Conservation (phyloP, 257 asterid species). For the Mitragyna speciosa region DNA sequence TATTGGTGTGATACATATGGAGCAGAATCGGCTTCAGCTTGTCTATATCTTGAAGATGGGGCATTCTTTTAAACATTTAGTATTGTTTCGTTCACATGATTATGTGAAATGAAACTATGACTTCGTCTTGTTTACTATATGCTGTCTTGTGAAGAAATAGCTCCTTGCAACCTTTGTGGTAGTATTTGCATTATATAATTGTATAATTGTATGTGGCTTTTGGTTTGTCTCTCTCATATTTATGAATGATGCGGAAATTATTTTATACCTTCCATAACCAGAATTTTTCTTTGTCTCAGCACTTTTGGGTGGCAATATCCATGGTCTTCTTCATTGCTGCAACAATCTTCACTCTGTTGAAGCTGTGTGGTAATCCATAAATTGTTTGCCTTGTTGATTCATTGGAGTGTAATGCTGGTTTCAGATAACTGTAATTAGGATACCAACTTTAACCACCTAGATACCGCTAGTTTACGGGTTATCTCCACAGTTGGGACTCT, state of each 20-base stretch:
- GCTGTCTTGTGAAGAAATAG: background rate
- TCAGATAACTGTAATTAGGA: background rate
- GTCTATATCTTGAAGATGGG: background rate
- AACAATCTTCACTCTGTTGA: slow-evolving; percentile 79
- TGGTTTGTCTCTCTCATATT: background rate
- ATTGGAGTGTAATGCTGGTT: background rate
- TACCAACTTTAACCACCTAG: background rate
- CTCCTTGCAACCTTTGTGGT: background rate
- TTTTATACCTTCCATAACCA: slow-evolving; percentile 13
- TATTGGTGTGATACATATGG: background rate
- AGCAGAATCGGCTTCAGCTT: background rate
- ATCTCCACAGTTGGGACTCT: background rate
- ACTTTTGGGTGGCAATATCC: slow-evolving; percentile 96
- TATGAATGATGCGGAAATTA: background rate
- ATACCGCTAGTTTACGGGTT: background rate
- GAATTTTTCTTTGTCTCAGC: slow-evolving; percentile 55
- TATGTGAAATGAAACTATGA: background rate
- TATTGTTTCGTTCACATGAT: too few relatives aligned
- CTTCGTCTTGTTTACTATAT: background rate
- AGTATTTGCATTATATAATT: background rate
- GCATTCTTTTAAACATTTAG: too few relatives aligned
- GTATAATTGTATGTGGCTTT: background rate
- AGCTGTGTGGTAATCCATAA: slow-evolving; percentile 65
- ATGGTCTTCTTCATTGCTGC: slow-evolving; percentile 99
- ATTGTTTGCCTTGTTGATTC: slow-evolving; percentile 5